phyloP scores from a whole-genome alignment of 257 asterid genomes.

The Apocynum venetum region DNA sequence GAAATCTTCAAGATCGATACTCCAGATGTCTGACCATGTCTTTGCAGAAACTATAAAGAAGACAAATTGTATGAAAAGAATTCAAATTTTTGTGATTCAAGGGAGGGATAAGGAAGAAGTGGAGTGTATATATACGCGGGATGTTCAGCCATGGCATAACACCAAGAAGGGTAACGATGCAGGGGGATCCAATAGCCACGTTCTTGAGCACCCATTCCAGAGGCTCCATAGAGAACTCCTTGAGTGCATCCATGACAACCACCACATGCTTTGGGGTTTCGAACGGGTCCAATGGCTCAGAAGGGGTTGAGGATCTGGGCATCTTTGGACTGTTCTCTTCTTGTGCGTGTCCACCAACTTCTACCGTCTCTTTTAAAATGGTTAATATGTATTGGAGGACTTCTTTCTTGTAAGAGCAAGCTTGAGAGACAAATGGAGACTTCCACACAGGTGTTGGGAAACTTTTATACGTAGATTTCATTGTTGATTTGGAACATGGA shows the following conservation, averaged over 20 bases:
- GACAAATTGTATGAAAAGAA: not conserved
- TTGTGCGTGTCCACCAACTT: not conserved
- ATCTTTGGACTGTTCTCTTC: not conserved
- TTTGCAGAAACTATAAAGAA: constrained; percentile 49
- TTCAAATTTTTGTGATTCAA: not conserved
- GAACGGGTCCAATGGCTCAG: constrained; percentile 20
- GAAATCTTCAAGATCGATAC: constrained; percentile 39
- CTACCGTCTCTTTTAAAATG: constrained; percentile 5
- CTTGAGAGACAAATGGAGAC: constrained; percentile 8
- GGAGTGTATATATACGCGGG: constrained; percentile 27
- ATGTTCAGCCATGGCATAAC: constrained; percentile 58
- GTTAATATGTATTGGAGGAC: too few species aligned
- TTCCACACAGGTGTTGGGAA: not conserved
- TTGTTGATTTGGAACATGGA: not conserved
- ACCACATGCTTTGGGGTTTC: constrained; percentile 44
- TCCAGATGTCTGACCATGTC: constrained; percentile 52
- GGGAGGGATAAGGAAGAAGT: not conserved
- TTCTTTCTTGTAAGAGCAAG: not conserved
- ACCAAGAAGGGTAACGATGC: constrained; percentile 51
- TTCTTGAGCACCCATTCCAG: constrained; percentile 63
- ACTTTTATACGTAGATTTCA: constrained; percentile 3
- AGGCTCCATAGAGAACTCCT: constrained; percentile 46
- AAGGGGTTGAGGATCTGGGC: constrained; percentile 19
- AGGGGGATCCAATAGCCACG: constrained; percentile 33
- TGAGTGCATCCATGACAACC: constrained; percentile 52